Base-by-base conservation (phyloP, 2,329 filamentous ascomycete species). In the Epichloe hybrida region DNA sequence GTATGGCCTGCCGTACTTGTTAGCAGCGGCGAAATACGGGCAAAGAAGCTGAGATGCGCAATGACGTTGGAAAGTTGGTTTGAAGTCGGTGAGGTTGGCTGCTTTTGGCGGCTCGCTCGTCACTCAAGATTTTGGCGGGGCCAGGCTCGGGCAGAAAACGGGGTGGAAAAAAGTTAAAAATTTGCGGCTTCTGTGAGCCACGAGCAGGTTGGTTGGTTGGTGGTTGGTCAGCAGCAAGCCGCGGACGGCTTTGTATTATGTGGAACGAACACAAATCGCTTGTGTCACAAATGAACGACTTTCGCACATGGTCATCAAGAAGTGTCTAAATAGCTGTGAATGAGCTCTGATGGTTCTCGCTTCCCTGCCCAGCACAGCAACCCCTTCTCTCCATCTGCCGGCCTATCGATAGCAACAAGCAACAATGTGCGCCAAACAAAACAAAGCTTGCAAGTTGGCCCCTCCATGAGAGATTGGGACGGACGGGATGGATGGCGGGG, bases 81-180 rank as follows among this genome's bases (percentile, higher is more conserved):
- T 42, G 23, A 17, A 9, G 46, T 39, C 21, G 50, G 48, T 45
- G 48, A 42, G 48, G 40, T 15, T 17, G 31, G 21, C n/a, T 45
- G 21, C 27, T 31, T 9, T 15, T 17, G 31, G 21, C n/a, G 39
- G 21, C 27, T 31, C 27, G 21, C 27, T 31, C 27, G 23, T 35
- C 27, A 27, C 35, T 27, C n/a, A 54, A 53, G 42, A 40, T 48
- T 49, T 54, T 49, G 46, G 40, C 23, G 42, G 54, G 34, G 48
- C 51, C 52, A 45, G 50, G n/a, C 35, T 27, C 15, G 20, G 45
- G 45, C 35, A n/a, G 45, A 12, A 27, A 23, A 34, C 43, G 53
- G 51, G 21, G 52, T 54, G 45, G 45, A 47, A 54, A 56, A 48
- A 50, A 50, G 48, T 37, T 37, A 35, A 40, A 12, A 1, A 15